Conservation (phyloP, 805 yeast genomes). For the Starmerella bacillaris region DNA sequence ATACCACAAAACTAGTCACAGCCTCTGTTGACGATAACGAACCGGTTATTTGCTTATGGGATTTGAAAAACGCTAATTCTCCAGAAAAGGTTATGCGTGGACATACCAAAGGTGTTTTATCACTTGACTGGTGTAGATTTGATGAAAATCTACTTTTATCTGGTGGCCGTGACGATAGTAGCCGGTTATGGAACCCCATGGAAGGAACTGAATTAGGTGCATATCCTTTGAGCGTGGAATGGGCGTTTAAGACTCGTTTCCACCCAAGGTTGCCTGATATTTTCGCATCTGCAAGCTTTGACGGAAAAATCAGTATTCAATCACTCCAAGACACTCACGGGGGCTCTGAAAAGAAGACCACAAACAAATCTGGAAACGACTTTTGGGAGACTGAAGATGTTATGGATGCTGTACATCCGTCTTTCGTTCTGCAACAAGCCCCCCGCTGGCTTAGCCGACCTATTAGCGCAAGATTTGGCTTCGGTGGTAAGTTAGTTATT, state of each 20-base stretch:
- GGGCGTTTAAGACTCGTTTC: conserved; percentile 81
- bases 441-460: conserved; percentile 78
- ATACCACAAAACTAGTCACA: conserved; percentile 70
- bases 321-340: conserved; percentile 62
- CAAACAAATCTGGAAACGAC: conserved; percentile 39
- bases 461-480: conserved; percentile 65
- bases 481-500: conserved; percentile 73
- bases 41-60: conserved; percentile 81
- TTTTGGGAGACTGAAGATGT: conserved; percentile 52
- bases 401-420: conserved; percentile 34
- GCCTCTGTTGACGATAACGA: conserved; percentile 58
- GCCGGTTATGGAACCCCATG: conserved; percentile 78
- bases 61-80: conserved; percentile 78
- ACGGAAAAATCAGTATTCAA: conserved; percentile 64
- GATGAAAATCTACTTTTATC: conserved; percentile 67
- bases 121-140: conserved; percentile 81
- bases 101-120: conserved; percentile 72
- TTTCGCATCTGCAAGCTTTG: conserved; percentile 49
- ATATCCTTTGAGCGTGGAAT: conserved; percentile 80
- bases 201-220: conserved; percentile 57
- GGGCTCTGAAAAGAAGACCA: conserved; percentile 23
- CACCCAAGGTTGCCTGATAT: conserved; percentile 79
- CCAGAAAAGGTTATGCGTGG: conserved; percentile 65
- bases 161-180: conserved; percentile 82
- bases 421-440: conserved; percentile 54